phyloP scores from a whole-genome alignment of 768 basidiomycete genomes.

The Collybiopsis confluens region DNA sequence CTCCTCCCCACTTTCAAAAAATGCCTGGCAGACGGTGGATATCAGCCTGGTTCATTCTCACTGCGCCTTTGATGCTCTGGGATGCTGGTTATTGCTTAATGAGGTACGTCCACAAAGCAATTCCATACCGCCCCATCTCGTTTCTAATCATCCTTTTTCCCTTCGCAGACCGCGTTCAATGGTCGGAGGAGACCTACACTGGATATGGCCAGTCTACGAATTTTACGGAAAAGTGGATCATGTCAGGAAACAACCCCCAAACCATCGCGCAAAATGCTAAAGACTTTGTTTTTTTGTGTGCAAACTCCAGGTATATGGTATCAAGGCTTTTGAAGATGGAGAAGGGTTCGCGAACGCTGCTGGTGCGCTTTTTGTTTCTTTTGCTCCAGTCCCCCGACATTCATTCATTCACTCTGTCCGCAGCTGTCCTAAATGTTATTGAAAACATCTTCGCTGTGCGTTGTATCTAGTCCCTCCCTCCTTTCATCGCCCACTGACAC shows the following conservation, averaged over 20 bases:
- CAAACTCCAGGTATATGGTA: constrained; percentile 61
- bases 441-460: constrained; percentile 44
- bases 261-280: too few species aligned
- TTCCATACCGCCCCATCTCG: constrained; percentile 4
- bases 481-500: too few species aligned
- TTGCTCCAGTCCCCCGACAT: not conserved
- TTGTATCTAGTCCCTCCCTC: not conserved
- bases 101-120: constrained; percentile 47
- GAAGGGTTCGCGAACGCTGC: constrained; percentile 79
- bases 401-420: constrained; percentile 3
- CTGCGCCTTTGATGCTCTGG: constrained; percentile 56
- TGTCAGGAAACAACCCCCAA: too few species aligned
- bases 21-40: constrained; percentile 6
- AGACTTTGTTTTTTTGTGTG: constrained; percentile 25
- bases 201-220: constrained; percentile 86
- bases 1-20: not conserved
- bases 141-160: not conserved
- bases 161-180: constrained; percentile 16
- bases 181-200: constrained; percentile 78
- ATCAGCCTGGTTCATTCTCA: not conserved
- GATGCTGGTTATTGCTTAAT: constrained; percentile 80
- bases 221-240: constrained; percentile 62
- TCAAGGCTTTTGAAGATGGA: constrained; percentile 54
- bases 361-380: constrained; percentile 53
- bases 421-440: constrained; percentile 77